Base-by-base conservation (phyloP, 2,329 filamentous ascomycete species). In the Tolypocladium ovalisporum region DNA sequence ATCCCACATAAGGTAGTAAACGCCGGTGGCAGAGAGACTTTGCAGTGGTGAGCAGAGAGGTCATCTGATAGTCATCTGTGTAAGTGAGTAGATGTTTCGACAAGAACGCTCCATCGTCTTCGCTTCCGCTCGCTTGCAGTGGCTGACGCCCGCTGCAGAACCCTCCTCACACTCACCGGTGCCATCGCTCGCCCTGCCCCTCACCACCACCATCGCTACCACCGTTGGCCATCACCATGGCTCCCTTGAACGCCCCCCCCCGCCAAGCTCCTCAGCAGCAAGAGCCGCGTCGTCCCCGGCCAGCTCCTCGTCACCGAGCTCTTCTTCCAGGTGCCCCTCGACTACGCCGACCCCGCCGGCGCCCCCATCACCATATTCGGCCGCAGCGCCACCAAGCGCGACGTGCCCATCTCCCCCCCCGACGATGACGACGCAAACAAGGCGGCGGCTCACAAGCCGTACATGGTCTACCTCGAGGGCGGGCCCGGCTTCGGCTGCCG, bases 311-410 rank as follows among this genome's bases (percentile, higher is more conserved):
- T 95, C 60, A 88, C 88, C 2, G 91, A 96, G 70, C 80, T 93
- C 66, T 88, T 90, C 76, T 96, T 96, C 72, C 81, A 90, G 63
- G 91, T 96, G 13, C 91, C 92, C 4, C 79, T 89, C 60, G 88
- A 96, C 74, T 88, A 96, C 71, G 73, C 74, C 60, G 80, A 85
- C 56, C 84, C 84, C 1, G 68, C 75, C 3, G 75, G 78, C 35
- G 82, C 81, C 53, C 83, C 76, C 6, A 79, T 97, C 60, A 83
- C 82, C 57, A 77, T 97, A 39, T 97, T 96, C 70, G 91, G 83
- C 37, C 86, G 90, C 55, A 87, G 83, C 56, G 88, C 87, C 19
- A 76, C 81, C 56, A 88, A 85, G 64, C 75, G 85, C 58, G 85
- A 90, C 62, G 79, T 75, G 32, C 80, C 82, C 47, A 81, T 86